Base-by-base conservation (phyloP, 345 rosid genomes). In the Brassica carinata region DNA sequence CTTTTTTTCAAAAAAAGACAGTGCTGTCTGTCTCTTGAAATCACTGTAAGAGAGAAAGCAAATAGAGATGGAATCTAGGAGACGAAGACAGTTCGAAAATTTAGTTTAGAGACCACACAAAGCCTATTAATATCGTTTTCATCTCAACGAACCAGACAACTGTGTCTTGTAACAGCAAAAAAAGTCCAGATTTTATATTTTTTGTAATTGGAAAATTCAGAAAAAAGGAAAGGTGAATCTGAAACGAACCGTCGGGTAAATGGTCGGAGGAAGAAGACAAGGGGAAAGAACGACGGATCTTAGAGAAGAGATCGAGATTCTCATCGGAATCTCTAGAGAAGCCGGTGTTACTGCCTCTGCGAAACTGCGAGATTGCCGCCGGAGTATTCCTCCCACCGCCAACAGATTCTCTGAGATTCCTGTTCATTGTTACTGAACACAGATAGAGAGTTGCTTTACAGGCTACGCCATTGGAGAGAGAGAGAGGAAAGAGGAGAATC, bases 251-350 rank as follows among this genome's bases (percentile, higher is more conserved):
- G 71, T 91, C 97, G 43, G 96, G 86, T 14, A 90, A 88, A 13
- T 93, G 96, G 43, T 89, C 94, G 81, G 96, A 88, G 45, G 26
- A 23, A 23, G 99, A 55, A 64, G 89, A 82, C 19, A 89, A 83
- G 43, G 96, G 93, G 83, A 90, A 77, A 67, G 88, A 85, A 65
- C 96, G 91, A 69, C 95, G 97, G 79, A 84, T 92, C 87, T 75
- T 89, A 55, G 96, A 89, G 89, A 96, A 90, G 73, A 93, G 97
- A 89, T 96, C 97, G 75, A 93, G 77, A 75, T 87, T 88, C 81
- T 95, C 93, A 65, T 89, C 91, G 59, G 91, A 79, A 53, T 83
- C 94, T 76, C 79, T 88, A n/a, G 85, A 33, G 53, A 83, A 38
- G 2, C 84, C 84, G 82, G 69, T 89, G 88, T 23, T 23, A 9